A percentile compares a stretch with the other conserved stretches of the same genome.
These are phyloP conservation scores for Pseudogymnoascus sp. DNA, from an alignment of 2,329 filamentous ascomycete genomes.

Conservation along the genomic window DNA sequence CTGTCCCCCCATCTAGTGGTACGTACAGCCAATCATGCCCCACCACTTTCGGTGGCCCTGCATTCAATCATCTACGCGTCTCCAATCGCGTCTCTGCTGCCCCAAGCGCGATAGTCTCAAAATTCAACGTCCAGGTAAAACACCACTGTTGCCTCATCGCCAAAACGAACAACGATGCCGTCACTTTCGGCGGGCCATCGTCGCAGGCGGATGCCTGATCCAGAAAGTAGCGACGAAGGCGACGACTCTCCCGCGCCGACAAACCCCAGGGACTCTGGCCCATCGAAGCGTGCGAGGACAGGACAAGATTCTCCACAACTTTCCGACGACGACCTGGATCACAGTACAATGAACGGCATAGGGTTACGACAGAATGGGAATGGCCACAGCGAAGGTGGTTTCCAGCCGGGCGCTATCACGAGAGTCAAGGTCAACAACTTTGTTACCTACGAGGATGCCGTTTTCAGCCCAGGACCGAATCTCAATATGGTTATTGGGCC, in stretches of 20 bases:
- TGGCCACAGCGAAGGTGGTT: conserved; percentile 12
- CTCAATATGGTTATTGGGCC: conserved; percentile 98
- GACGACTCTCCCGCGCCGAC: background rate
- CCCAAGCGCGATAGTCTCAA: conserved; percentile 3
- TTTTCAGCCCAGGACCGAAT: conserved; percentile 85
- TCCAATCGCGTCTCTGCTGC: background rate
- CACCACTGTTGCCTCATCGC: background rate
- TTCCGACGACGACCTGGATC: conserved; percentile 4
- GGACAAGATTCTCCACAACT: background rate
- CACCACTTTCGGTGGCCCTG: conserved; percentile 2
- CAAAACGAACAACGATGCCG: conserved; percentile 7
- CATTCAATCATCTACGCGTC: conserved; percentile 4
- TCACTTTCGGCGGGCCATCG: background rate
- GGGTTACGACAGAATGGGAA: background rate
- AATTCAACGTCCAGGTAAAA: conserved; percentile 1
- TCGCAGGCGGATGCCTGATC: background rate
- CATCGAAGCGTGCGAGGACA: conserved; percentile 3
- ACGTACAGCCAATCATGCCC: conserved; percentile 3
- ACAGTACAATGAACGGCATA: background rate
- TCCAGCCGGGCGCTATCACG: conserved; percentile 71
- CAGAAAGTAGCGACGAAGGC: background rate
- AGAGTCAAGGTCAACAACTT: conserved; percentile 82
- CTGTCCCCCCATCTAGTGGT: background rate
- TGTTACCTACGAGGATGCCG: conserved; percentile 87
- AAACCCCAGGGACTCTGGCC: background rate